phyloP scores from a whole-genome alignment of 306 rosid species.

The Citrullus mucosospermus region DNA sequence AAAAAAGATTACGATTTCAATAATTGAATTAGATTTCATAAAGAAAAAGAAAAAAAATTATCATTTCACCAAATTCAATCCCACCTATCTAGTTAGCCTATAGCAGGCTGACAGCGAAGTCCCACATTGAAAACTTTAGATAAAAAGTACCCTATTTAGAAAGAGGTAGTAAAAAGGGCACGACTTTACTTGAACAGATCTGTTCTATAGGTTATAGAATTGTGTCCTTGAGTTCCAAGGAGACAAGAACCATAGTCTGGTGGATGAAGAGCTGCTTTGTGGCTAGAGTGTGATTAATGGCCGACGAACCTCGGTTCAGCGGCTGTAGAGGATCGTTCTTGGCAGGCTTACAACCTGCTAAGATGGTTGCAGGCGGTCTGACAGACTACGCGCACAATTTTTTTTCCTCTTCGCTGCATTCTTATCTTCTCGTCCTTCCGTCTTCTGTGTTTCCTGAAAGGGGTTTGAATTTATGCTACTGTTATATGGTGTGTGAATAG shows the following conservation, averaged over 20 bases:
- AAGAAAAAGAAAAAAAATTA: too few relatives aligned
- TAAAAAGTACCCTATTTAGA: too few relatives aligned
- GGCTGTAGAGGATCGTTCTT: slow-evolving; percentile 9
- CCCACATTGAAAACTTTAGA: not conserved
- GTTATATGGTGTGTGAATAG: too few relatives aligned
- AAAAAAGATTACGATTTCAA: too few relatives aligned
- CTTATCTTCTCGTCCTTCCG: not conserved
- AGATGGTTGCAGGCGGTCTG: slow-evolving; percentile 3
- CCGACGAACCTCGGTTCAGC: not conserved
- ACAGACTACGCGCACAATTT: not conserved
- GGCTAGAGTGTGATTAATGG: slow-evolving; percentile 1
- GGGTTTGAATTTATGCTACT: too few relatives aligned
- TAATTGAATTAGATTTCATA: too few relatives aligned
- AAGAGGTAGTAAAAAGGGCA: accelerated
- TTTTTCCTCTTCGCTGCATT: not conserved
- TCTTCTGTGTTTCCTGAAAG: not conserved
- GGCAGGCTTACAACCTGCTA: not conserved
- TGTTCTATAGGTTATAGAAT: not conserved
- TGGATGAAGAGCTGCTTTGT: slow-evolving; percentile 9
- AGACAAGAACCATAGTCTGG: slow-evolving; percentile 18
- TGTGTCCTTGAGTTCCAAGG: not conserved
- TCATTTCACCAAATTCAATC: too few relatives aligned
- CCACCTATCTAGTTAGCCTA: too few relatives aligned
- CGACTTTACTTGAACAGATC: slow-evolving; percentile 1
- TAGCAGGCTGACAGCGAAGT: not conserved